A percentile compares a stretch with the other conserved stretches of the same genome.
Conservation (phyloP, 208 protist genomes). For the Leishmania guyanensis region DNA sequence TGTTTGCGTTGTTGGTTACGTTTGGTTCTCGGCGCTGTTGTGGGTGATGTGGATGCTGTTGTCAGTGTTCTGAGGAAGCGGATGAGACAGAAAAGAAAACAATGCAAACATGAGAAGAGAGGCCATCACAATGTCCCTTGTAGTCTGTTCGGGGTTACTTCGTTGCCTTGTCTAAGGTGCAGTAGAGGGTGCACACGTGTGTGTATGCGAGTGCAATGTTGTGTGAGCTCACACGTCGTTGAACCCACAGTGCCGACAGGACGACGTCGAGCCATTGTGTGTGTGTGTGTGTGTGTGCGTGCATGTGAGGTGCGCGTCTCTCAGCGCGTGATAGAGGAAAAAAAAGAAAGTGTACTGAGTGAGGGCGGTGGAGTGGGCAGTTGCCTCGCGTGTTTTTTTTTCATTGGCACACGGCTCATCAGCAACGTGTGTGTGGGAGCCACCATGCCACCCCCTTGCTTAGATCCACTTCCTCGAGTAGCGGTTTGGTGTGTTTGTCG, state of each 20-base stretch:
- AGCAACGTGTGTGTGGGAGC: neutral
- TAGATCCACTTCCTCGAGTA: neutral
- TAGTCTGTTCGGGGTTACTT: neutral
- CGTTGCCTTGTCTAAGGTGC: slow-evolving; percentile 1
- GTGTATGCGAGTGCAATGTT: neutral
- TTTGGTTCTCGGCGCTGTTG: neutral
- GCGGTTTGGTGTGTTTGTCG: neutral
- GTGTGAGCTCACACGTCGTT: neutral
- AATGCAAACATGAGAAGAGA: neutral
- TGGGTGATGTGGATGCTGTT: neutral
- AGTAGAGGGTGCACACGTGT: neutral
- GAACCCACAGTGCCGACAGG: neutral
- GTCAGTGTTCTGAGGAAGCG: neutral
- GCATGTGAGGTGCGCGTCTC: neutral
- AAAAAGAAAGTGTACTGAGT: neutral
- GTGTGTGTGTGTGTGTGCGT: neutral
- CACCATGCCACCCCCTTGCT: neutral
- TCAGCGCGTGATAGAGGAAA: neutral
- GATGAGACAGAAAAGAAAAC: neutral
- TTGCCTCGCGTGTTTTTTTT: neutral
- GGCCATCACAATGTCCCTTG: neutral
- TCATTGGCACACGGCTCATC: neutral
- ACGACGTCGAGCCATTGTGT: neutral
- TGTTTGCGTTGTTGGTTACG: neutral
- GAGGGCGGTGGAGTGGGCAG: neutral